These are phyloP conservation scores for Xeromyces bisporus DNA, from an alignment of 495 filamentous ascomycete species.

Conservation along the genomic window DNA sequence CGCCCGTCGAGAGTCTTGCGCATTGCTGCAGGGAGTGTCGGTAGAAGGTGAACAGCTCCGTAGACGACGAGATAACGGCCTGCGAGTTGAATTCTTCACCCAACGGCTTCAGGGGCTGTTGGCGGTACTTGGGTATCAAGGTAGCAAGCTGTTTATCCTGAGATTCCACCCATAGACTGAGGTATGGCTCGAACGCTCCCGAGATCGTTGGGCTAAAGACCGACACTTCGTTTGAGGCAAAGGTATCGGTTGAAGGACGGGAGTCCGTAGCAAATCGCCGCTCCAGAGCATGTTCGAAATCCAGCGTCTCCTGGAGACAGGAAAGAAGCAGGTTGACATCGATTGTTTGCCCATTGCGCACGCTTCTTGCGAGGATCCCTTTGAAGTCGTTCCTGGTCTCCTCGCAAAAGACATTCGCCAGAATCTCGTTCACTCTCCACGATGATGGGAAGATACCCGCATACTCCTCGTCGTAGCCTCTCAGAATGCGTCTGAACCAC, in stretches of 20 bases:
- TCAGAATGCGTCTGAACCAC: constrained; percentile 91
- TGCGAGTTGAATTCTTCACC: constrained; percentile 90
- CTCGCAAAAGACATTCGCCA: constrained; percentile 90
- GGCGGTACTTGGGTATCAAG: constrained; percentile 79
- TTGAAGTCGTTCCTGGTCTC: constrained; percentile 92
- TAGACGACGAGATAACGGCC: constrained; percentile 81
- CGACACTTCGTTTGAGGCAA: constrained; percentile 61
- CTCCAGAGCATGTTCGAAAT: constrained; percentile 90
- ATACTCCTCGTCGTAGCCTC: constrained; percentile 92
- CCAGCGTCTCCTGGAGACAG: constrained; percentile 89
- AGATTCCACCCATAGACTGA: constrained; percentile 91
- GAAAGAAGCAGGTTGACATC: constrained; percentile 86
- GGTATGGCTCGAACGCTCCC: constrained; percentile 91
- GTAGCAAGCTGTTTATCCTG: constrained; percentile 79
- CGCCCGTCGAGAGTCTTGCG: constrained; percentile 83
- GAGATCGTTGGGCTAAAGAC: constrained; percentile 87
- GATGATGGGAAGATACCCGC: constrained; percentile 68
- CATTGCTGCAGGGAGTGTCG: constrained; percentile 82
- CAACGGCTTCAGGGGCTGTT: constrained; percentile 57
- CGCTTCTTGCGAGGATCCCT: constrained; percentile 72
- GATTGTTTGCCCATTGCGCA: constrained; percentile 68
- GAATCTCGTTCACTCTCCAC: constrained; percentile 80
- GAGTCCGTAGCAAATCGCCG: constrained; percentile 61
- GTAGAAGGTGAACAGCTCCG: constrained; percentile 94
- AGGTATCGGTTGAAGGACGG: constrained; percentile 79